These are phyloP conservation scores for Fraxinus floribunda DNA, from an alignment of 305 asterid species.

Conservation along the genomic window DNA sequence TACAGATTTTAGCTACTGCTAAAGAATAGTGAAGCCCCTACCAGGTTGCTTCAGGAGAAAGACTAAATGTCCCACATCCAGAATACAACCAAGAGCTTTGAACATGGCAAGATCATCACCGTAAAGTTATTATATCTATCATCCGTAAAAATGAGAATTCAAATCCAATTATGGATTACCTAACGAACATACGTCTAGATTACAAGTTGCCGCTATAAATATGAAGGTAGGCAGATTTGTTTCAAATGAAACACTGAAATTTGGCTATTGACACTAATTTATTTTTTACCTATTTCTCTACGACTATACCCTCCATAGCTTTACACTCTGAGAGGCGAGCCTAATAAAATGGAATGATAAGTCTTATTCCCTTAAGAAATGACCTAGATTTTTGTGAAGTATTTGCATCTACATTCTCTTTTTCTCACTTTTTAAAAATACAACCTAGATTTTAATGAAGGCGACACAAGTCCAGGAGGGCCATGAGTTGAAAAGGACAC, in stretches of 20 bases:
- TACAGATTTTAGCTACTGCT: background rate
- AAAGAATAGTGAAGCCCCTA: background rate
- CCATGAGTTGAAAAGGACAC: background rate
- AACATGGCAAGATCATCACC: background rate
- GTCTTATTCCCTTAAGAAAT: background rate
- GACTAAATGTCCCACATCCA: background rate
- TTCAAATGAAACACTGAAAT: background rate
- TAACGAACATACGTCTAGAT: background rate
- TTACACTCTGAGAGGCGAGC: background rate
- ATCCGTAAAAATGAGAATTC: background rate
- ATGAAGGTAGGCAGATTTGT: background rate
- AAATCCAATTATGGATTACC: background rate
- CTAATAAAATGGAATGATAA: background rate
- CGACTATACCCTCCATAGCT: background rate
- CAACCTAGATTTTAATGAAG: background rate
- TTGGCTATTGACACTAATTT: background rate
- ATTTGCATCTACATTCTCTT: background rate
- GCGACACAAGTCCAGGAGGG: background rate
- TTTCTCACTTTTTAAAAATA: background rate
- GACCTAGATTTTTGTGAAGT: background rate
- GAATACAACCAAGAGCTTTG: background rate
- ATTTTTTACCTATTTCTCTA: background rate
- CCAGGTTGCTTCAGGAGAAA: conserved; percentile 1
- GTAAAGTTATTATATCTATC: background rate
- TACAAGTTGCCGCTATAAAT: background rate